These are phyloP conservation scores for Annulohypoxylon moriforme DNA, from an alignment of 495 filamentous ascomycete genomes.

Conservation along the genomic window DNA sequence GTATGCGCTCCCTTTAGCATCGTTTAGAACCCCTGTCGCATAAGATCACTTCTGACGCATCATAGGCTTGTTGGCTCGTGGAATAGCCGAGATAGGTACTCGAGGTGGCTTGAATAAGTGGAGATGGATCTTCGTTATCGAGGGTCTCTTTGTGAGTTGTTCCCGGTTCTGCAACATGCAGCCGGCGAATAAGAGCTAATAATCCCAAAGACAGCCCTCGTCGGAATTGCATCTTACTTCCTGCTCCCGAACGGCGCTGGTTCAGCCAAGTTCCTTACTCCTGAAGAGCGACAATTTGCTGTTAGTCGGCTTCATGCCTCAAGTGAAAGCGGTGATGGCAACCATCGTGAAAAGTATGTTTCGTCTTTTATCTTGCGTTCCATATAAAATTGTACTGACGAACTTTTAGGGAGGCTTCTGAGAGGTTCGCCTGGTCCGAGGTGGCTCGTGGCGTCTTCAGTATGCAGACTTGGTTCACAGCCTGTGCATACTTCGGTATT, in stretches of 20 bases:
- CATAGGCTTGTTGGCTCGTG: slow-evolving; percentile 60
- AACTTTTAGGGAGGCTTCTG: slow-evolving; percentile 51
- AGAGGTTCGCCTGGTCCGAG: slow-evolving; percentile 72
- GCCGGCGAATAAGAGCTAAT: neutral
- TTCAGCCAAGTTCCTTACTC: slow-evolving; percentile 63
- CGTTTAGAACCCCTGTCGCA: neutral
- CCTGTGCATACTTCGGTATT: slow-evolving; percentile 59
- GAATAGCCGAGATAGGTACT: slow-evolving; percentile 53
- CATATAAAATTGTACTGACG: slow-evolving; percentile 26
- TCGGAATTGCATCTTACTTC: slow-evolving; percentile 66
- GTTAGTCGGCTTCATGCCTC: slow-evolving; percentile 52
- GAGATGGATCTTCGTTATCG: slow-evolving; percentile 66
- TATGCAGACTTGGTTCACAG: slow-evolving; percentile 65
- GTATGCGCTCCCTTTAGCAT: slow-evolving; percentile 36
- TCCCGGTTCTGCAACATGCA: neutral
- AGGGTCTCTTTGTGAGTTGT: slow-evolving; percentile 60
- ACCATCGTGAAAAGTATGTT: slow-evolving; percentile 48
- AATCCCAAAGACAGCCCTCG: slow-evolving; percentile 57
- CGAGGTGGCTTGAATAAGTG: slow-evolving; percentile 56
- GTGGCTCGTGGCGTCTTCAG: slow-evolving; percentile 69
- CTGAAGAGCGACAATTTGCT: slow-evolving; percentile 58
- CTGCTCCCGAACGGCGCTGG: slow-evolving; percentile 68
- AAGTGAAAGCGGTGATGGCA: slow-evolving; percentile 33
- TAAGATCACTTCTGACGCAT: slow-evolving; percentile 7
- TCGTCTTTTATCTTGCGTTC: neutral